Base-by-base conservation (phyloP, 2,329 filamentous ascomycete genomes). In the Stenocarpella maydis region DNA sequence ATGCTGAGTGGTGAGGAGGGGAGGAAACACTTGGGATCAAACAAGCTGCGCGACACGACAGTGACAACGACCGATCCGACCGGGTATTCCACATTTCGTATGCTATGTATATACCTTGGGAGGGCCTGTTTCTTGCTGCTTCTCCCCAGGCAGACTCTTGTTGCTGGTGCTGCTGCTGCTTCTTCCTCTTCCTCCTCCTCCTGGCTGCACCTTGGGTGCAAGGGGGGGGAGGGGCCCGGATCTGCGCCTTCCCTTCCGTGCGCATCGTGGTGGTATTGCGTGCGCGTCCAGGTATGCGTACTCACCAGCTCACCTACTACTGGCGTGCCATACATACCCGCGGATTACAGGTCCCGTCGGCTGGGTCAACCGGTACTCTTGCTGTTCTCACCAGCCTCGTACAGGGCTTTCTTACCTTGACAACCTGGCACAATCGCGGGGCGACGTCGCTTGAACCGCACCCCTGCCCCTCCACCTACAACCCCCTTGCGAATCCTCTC, bases 351-450 rank as follows among this genome's bases (percentile, higher is more conserved):
- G 14, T 53, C 19, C n/a, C n/a, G n/a, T n/a, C n/a, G n/a, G n/a
- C n/a, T n/a, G n/a, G n/a, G n/a, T n/a, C 50, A 34, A 37, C 17
- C 24, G 58, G 24, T 6, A 41, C 58, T 47, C 28, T 9, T 34
- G 21, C 58, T 26, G 28, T 31, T n/a, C 34, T 2, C 34, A 37
- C 34, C 12, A 5, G 34, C 34, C 34, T 10, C 34, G 34, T 37
- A 37, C 34, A 5, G 34, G 34, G 12, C 34, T 37, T 37, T 37
- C 34, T 37, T 10, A 12, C 24, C 17, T 39, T 12, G n/a, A 28
- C 39, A 61, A 61, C 58, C 58, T 47, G 41, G 58, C 41, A 61
- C 58, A 61, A 61, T 61, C 41, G 58, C 58, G 58, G 58, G 58
- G 58, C 58, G 47, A 12, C 41, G 34, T 24, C 45, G 55, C 55